Evolutionary conservation across 2,329 filamentous ascomycete genomes (phyloP).

Genomic region (Leptoxyphium fumago): DNA sequence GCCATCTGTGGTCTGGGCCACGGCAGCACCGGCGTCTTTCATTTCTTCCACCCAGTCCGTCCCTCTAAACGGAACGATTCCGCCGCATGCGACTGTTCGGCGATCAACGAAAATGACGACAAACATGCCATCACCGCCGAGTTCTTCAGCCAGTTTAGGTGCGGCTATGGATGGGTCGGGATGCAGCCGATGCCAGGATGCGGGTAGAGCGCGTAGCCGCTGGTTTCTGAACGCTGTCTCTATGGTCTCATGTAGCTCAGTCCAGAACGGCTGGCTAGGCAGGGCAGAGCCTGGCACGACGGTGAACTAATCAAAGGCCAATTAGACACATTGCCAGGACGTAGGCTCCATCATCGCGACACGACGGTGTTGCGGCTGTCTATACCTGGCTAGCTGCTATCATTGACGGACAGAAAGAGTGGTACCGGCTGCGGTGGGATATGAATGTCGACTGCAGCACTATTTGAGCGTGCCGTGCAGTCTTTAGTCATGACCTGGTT

Average conservation of each 20-base stretch:
- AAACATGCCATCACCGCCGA: conserved; percentile 8
- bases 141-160: conserved; percentile 7
- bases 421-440: no score
- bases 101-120: conserved; percentile 6
- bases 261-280: conserved; percentile 9
- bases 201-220: conserved; percentile 9
- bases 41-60: conserved; percentile 7
- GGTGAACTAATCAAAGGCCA: background rate
- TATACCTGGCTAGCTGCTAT: no score
- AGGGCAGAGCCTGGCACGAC: conserved; percentile 6
- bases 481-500: no score
- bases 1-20: background rate
- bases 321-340: no score
- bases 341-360: no score
- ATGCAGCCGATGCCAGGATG: conserved; percentile 12
- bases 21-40: background rate
- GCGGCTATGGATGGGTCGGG: conserved; percentile 5
- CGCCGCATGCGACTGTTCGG: conserved; percentile 9
- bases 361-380: no score
- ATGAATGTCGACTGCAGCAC: no score
- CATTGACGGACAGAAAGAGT: no score
- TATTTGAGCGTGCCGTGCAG: no score
- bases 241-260: conserved; percentile 9
- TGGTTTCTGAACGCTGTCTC: conserved; percentile 8
- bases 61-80: conserved; percentile 10